Evolutionary conservation across 2,329 filamentous ascomycete species (phyloP).

Genomic region (Truncatella angustata): DNA sequence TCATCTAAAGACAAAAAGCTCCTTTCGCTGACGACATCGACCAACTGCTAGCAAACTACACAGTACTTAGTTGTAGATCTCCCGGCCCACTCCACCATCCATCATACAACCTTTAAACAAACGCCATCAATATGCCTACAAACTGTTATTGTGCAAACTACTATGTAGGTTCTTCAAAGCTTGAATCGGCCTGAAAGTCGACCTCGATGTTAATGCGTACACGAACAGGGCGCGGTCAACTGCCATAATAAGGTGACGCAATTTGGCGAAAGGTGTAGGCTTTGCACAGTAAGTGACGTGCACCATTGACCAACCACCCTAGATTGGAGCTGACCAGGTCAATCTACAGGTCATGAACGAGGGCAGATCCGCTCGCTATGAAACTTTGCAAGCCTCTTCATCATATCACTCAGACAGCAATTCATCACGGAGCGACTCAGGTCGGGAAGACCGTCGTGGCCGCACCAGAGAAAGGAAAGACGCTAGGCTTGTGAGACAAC

Average conservation of each 20-base stretch:
- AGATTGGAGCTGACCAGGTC: not conserved
- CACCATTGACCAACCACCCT: not conserved
- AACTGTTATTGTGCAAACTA: constrained; percentile 29
- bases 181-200: not conserved
- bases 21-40: no score
- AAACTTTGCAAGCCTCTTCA: constrained; percentile 8
- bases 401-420: constrained; percentile 4
- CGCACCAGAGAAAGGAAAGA: constrained; percentile 10
- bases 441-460: constrained; percentile 12
- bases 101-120: constrained; percentile 6
- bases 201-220: no score
- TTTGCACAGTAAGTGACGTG: constrained; percentile 21
- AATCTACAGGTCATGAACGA: constrained; percentile 23
- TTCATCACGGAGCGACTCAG: constrained; percentile 11
- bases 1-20: no score
- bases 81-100: not conserved
- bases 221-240: constrained; percentile 21
- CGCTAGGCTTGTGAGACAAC: constrained; percentile 1
- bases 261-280: constrained; percentile 26
- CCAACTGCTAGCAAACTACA: no score
- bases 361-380: constrained; percentile 18
- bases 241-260: constrained; percentile 27
- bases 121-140: constrained; percentile 21
- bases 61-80: not conserved
- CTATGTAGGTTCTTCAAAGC: constrained; percentile 18